These are phyloP conservation scores for Leptographium lundbergii DNA, from an alignment of 2,329 filamentous ascomycete species.

Conservation along the genomic window DNA sequence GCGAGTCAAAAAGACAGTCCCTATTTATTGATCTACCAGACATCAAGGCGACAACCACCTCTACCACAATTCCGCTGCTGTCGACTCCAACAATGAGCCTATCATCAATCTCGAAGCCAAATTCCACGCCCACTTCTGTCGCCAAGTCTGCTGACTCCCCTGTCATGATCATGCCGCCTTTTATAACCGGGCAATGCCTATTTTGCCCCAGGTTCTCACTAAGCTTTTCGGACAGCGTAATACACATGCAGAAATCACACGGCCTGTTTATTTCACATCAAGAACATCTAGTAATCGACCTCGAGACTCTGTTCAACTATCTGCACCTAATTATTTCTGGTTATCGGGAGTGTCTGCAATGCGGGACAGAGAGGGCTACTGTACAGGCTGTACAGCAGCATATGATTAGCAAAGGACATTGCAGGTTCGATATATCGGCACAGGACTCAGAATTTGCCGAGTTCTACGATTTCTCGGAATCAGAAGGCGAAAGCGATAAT, in stretches of 20 bases:
- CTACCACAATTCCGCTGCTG: neutral
- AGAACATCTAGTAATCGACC: constrained; percentile 28
- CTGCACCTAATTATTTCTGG: constrained; percentile 33
- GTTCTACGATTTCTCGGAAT: constrained; percentile 24
- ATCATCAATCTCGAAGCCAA: neutral
- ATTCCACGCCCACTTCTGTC: neutral
- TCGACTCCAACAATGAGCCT: neutral
- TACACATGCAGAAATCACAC: constrained; percentile 37
- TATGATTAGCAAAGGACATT: constrained; percentile 36
- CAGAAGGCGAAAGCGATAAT: constrained; percentile 3
- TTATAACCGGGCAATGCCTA: constrained; percentile 23
- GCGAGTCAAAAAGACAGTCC: too few species aligned
- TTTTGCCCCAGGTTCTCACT: constrained; percentile 25
- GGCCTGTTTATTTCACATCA: constrained; percentile 29
- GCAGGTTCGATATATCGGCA: constrained; percentile 24
- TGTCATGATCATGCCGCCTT: constrained; percentile 7
- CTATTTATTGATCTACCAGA: too few species aligned
- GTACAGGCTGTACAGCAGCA: constrained; percentile 35
- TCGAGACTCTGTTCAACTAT: constrained; percentile 33
- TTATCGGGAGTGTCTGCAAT: constrained; percentile 38
- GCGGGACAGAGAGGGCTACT: constrained; percentile 29
- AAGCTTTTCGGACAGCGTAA: constrained; percentile 23
- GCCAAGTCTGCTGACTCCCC: neutral
- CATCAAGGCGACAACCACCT: neutral
- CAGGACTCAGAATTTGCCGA: constrained; percentile 25